Percentiles rank a stretch among this genome's conserved stretches.
Conservation (phyloP, 352 stramenopile species). For the Phytophthora hibernalis region DNA sequence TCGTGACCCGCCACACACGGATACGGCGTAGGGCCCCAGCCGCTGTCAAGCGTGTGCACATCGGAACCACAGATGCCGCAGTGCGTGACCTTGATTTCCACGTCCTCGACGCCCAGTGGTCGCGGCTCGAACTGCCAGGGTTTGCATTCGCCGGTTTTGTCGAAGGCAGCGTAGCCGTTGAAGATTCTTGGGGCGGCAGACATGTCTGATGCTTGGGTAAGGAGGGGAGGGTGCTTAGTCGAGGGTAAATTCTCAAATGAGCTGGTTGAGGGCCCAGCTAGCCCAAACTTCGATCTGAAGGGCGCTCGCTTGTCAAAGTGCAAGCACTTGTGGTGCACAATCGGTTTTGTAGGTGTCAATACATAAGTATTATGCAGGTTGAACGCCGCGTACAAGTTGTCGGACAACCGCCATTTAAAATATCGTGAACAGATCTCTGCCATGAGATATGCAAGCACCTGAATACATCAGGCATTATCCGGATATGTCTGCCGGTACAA, state of each 20-base stretch:
- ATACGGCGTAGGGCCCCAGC: not conserved
- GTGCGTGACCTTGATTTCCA: not conserved
- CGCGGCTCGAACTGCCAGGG: not conserved
- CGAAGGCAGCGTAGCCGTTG: not conserved
- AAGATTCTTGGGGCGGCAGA: not conserved
- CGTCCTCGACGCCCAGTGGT: not conserved
- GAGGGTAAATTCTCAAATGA: slow-evolving; percentile 1
- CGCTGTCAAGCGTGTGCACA: not conserved
- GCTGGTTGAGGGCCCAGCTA: not conserved
- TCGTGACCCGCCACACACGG: not conserved
- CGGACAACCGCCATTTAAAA: no score
- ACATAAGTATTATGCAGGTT: no score
- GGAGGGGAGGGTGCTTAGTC: not conserved
- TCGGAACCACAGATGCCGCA: not conserved
- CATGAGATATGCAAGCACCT: no score
- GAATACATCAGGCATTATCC: no score
- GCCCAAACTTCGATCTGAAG: not conserved
- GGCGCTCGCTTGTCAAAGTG: not conserved
- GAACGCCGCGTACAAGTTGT: no score
- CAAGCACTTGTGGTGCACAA: no score
- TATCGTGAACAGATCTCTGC: no score
- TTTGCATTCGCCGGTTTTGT: not conserved
- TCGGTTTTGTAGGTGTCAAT: no score
- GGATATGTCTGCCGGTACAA: no score
- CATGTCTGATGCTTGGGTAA: not conserved